Evolutionary conservation across 2,329 filamentous ascomycete genomes (phyloP).

Genomic region (Talaromyces marneffei): DNA sequence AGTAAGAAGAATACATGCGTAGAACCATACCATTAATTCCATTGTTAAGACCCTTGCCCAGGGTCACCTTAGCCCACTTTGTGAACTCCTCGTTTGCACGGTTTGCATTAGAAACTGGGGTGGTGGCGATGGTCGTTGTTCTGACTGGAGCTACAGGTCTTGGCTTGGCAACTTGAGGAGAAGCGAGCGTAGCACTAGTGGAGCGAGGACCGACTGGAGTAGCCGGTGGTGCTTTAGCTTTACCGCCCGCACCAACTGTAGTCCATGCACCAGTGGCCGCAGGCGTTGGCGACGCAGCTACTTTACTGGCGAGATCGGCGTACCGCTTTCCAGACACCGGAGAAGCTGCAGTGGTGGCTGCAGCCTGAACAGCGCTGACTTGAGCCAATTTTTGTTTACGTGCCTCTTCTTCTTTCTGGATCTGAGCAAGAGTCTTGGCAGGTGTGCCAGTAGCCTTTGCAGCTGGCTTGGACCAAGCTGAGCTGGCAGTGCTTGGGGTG

Average conservation of each 20-base stretch:
- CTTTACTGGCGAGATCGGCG: slow-evolving; percentile 86
- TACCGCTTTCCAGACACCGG: slow-evolving; percentile 71
- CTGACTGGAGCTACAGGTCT: slow-evolving; percentile 47
- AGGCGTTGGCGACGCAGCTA: slow-evolving; percentile 40
- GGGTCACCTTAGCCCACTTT: slow-evolving; percentile 80
- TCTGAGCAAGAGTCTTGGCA: slow-evolving; percentile 77
- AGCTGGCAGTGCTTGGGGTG: slow-evolving; percentile 43
- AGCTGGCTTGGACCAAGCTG: slow-evolving; percentile 46
- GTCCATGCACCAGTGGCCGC: slow-evolving; percentile 66
- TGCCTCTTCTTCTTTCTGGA: slow-evolving; percentile 90
- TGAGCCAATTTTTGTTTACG: slow-evolving; percentile 70
- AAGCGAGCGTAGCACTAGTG: slow-evolving; percentile 39
- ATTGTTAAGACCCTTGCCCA: slow-evolving; percentile 66
- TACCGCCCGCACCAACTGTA: slow-evolving; percentile 89
- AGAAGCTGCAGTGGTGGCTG: slow-evolving; percentile 39
- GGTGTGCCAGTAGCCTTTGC: slow-evolving; percentile 30
- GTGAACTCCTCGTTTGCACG: slow-evolving; percentile 85
- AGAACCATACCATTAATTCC: slow-evolving; percentile 57
- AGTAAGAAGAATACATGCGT: neutral
- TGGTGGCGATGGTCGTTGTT: slow-evolving; percentile 43
- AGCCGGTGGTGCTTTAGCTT: slow-evolving; percentile 66
- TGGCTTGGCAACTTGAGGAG: slow-evolving; percentile 41
- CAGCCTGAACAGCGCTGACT: slow-evolving; percentile 44
- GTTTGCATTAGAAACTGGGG: slow-evolving; percentile 41
- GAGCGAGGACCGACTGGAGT: slow-evolving; percentile 43